A percentile compares a stretch with the other conserved stretches of the same genome.
Evolutionary conservation across 164 flowering plant species (phyloP).

Genomic region (Annona squamosa): DNA sequence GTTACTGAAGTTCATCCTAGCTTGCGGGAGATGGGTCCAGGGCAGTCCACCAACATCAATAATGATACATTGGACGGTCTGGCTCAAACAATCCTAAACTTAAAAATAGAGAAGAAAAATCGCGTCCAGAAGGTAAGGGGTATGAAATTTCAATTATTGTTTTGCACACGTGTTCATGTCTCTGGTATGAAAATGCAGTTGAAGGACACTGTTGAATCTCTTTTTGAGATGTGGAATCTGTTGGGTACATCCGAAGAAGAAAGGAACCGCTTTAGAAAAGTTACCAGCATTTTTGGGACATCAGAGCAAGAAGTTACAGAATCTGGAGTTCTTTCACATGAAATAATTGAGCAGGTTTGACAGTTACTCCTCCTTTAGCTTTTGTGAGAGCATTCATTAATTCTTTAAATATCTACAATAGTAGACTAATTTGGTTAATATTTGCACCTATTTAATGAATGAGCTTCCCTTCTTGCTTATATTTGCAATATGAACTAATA

Average conservation of each 20-base stretch:
- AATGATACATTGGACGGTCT: constrained; percentile 66
- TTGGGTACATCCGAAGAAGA: constrained; percentile 77
- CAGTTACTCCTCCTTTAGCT: background rate
- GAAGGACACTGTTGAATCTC: constrained; percentile 44
- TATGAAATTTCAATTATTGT: background rate
- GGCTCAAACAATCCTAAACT: constrained; percentile 45
- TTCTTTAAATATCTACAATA: background rate
- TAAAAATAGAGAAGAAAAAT: constrained; percentile 56
- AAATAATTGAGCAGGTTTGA: constrained; percentile 69
- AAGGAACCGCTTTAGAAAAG: constrained; percentile 33
- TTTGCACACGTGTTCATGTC: background rate
- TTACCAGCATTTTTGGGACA: constrained; percentile 33
- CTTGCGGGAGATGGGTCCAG: constrained; percentile 41
- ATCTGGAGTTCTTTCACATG: constrained; percentile 60
- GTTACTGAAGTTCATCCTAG: constrained; percentile 90
- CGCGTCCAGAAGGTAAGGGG: constrained; percentile 62
- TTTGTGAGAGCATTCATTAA: background rate
- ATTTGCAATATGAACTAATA: background rate
- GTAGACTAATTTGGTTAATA: background rate
- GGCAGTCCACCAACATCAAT: constrained; percentile 68
- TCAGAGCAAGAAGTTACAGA: constrained; percentile 53
- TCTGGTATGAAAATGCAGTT: constrained; percentile 39
- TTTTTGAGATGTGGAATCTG: constrained; percentile 79
- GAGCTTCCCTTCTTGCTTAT: background rate
- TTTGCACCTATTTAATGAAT: background rate